Evolutionary conservation across 1,139 yeast species (phyloP).

Genomic region (Saccharomyces pastorianus): DNA sequence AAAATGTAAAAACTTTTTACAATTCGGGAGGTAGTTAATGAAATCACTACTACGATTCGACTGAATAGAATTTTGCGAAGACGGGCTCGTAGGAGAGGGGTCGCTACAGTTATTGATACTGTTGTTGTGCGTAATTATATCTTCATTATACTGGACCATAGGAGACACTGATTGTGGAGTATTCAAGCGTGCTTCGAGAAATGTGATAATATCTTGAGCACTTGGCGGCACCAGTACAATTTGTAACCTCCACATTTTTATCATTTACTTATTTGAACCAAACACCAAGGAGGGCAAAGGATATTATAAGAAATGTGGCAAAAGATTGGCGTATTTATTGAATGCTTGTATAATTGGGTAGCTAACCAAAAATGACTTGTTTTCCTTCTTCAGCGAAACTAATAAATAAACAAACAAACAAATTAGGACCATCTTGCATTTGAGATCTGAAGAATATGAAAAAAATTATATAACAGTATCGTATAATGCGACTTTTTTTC

Average conservation of each 20-base stretch:
- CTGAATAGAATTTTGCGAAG: not conserved
- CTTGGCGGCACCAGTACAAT: conserved; percentile 24
- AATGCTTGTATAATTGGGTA: not conserved
- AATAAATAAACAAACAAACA: not conserved
- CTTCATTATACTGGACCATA: not conserved
- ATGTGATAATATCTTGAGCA: conserved; percentile 7
- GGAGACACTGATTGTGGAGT: not conserved
- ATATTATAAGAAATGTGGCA: not conserved
- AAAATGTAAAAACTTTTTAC: conserved; percentile 53
- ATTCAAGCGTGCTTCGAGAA: not conserved
- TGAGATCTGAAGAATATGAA: conserved; percentile 8
- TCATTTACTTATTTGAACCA: not conserved
- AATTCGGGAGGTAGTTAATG: conserved; percentile 11
- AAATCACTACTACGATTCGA: conserved; percentile 4
- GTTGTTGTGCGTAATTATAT: not conserved
- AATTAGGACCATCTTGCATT: not conserved
- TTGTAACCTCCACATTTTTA: conserved; percentile 20
- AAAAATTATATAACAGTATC: not conserved
- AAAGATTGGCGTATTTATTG: not conserved
- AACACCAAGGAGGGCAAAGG: not conserved
- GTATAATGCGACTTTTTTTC: not conserved
- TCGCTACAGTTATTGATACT: not conserved
- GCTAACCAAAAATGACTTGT: not conserved
- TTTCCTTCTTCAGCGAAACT: not conserved
- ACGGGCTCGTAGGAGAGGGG: not conserved